These are phyloP conservation scores for Solanum hybrid DNA, from an alignment of 305 asterid genomes.

Conservation along the genomic window DNA sequence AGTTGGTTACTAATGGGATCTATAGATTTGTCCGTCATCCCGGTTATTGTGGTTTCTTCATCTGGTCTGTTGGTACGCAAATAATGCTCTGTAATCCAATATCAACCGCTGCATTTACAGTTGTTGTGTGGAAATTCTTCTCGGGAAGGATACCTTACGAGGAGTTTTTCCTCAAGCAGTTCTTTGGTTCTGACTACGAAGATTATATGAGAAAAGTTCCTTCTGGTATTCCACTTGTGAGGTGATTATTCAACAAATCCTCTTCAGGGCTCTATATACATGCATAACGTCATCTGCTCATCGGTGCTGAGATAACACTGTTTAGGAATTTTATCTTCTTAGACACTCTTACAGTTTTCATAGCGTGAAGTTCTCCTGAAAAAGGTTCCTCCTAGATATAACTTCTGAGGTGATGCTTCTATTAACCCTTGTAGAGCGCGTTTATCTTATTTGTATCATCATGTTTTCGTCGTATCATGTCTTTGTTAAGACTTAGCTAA, in stretches of 20 bases:
- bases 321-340: background rate
- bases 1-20: constrained; percentile 61
- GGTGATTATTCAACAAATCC: constrained; percentile 21
- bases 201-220: constrained; percentile 46
- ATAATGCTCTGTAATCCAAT: constrained; percentile 79
- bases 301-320: background rate
- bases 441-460: background rate
- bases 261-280: background rate
- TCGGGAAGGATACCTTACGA: constrained; percentile 58
- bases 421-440: background rate
- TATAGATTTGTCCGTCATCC: constrained; percentile 63
- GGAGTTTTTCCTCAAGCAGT: constrained; percentile 73
- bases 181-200: constrained; percentile 57
- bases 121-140: constrained; percentile 73
- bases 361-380: background rate
- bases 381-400: background rate
- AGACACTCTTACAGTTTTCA: background rate
- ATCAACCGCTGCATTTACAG: constrained; percentile 44
- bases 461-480: background rate
- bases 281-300: background rate
- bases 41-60: constrained; percentile 73
- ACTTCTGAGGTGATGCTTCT: background rate
- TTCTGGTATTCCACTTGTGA: constrained; percentile 75
- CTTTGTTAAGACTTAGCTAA: background rate
- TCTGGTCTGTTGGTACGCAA: constrained; percentile 84